These are phyloP conservation scores for Brassica rapa DNA, from an alignment of 345 rosid species.

Conservation along the genomic window DNA sequence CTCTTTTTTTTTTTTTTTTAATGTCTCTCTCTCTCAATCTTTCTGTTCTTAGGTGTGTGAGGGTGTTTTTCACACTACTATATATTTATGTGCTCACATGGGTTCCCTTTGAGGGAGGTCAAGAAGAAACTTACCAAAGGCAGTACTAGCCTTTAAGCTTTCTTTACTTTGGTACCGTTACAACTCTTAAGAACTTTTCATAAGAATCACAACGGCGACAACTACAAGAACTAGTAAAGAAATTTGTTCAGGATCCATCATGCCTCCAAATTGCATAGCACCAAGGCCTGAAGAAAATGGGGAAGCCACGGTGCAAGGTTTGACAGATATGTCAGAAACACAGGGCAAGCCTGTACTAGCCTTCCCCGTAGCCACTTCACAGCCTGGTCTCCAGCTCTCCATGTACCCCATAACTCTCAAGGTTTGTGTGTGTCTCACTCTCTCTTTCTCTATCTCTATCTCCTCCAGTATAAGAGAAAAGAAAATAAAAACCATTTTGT, in stretches of 20 bases:
- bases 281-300: conserved; percentile 57
- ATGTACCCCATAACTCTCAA: conserved; percentile 72
- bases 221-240: conserved; percentile 5
- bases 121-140: conserved; percentile 41
- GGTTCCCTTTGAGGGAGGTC: conserved; percentile 53
- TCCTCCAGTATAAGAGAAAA: neutral
- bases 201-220: conserved; percentile 20
- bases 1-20: neutral
- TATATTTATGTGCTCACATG: conserved; percentile 53
- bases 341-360: conserved; percentile 46
- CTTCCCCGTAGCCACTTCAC: conserved; percentile 50
- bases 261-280: conserved; percentile 53
- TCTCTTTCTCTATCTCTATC: neutral
- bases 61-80: conserved; percentile 39
- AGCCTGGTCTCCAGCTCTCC: conserved; percentile 47
- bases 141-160: conserved; percentile 41
- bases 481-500: neutral
- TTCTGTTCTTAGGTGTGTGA: conserved; percentile 32
- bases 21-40: conserved; percentile 31
- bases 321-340: conserved; percentile 49
- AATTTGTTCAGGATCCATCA: conserved; percentile 40
- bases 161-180: conserved; percentile 10
- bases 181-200: conserved; percentile 18
- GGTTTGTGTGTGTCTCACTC: conserved; percentile 46
- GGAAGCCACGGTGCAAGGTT: conserved; percentile 43